A percentile compares a stretch with the other conserved stretches of the same genome.
phyloP scores from a whole-genome alignment of 2,329 filamentous ascomycete species.

The Sarocladium oryzae region DNA sequence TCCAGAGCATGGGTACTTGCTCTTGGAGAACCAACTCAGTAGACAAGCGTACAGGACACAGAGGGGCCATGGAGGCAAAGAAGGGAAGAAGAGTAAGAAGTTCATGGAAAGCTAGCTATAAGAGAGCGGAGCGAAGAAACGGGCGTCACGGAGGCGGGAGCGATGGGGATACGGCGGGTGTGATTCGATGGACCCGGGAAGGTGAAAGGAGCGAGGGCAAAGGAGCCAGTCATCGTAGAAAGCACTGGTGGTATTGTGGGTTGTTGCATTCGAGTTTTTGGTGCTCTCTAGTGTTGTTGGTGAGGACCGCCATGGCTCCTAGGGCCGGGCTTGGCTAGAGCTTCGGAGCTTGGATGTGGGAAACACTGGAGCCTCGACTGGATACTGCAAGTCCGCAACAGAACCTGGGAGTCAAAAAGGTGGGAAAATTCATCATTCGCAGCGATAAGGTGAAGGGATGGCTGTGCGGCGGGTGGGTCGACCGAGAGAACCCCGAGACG shows the following conservation, averaged over 20 bases:
- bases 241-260: too few species aligned
- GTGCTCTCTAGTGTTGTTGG: too few species aligned
- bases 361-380: slow-evolving; percentile 5
- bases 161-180: background rate
- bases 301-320: background rate
- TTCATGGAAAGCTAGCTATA: too few species aligned
- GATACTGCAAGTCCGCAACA: background rate
- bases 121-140: too few species aligned
- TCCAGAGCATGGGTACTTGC: slow-evolving; percentile 7
- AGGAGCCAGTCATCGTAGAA: slow-evolving; percentile 1
- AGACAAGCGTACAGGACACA: too few species aligned
- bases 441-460: slow-evolving; percentile 2
- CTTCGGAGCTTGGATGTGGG: slow-evolving; percentile 1
- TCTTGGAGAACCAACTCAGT: background rate
- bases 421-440: slow-evolving; percentile 8
- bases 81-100: background rate
- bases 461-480: slow-evolving; percentile 1
- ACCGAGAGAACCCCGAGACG: slow-evolving; percentile 5
- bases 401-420: slow-evolving; percentile 6
- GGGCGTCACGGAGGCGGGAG: too few species aligned
- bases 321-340: background rate
- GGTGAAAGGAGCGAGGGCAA: background rate
- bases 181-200: background rate
- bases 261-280: too few species aligned
- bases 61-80: too few species aligned